phyloP scores from a whole-genome alignment of 441 rosid species.

The Geranium incanum region DNA sequence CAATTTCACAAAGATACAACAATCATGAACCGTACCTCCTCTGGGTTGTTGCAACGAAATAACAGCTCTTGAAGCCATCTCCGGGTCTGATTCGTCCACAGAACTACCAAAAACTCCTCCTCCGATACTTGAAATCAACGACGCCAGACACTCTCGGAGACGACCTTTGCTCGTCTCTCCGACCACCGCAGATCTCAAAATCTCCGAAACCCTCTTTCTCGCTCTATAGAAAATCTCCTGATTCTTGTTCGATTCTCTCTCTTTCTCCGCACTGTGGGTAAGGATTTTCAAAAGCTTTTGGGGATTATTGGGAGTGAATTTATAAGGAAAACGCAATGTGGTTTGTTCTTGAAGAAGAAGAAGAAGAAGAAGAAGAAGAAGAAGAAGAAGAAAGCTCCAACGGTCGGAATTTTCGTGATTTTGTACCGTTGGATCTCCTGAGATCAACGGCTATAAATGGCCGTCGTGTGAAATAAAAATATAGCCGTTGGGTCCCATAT shows the following conservation, averaged over 20 bases:
- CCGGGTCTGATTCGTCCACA: neutral
- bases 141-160: neutral
- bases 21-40: neutral
- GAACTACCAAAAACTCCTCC: neutral
- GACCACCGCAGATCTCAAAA: neutral
- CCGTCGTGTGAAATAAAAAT: too few relatives aligned
- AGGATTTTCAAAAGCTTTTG: neutral
- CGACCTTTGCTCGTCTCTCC: neutral
- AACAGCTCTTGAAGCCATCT: neutral
- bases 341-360: neutral
- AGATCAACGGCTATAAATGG: neutral
- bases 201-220: neutral
- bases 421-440: neutral
- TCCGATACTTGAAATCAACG: neutral
- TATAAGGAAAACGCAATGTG: neutral
- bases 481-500: neutral
- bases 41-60: neutral
- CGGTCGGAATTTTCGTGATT: neutral
- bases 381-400: too few relatives aligned
- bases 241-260: neutral
- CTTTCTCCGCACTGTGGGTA: neutral
- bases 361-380: neutral
- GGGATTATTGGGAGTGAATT: neutral
- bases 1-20: neutral
- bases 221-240: neutral